Percentiles rank a stretch among this genome's conserved stretches.
phyloP scores from a whole-genome alignment of 2,329 filamentous ascomycete genomes.

The Juglanconis oblonga region DNA sequence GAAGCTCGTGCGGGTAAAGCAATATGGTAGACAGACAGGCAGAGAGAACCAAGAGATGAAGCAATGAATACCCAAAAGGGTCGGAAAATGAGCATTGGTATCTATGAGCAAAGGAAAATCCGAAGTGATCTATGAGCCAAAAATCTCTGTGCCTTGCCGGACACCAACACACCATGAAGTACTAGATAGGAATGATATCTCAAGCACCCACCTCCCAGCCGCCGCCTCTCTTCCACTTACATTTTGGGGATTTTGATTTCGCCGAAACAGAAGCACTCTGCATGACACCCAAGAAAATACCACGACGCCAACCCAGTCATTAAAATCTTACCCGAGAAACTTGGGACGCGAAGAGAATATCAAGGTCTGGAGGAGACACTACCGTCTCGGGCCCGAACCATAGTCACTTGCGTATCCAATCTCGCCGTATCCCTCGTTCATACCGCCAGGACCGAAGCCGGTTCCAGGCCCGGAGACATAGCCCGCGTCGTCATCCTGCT shows the following conservation, averaged over 20 bases:
- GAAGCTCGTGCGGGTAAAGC: background rate
- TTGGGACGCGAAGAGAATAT: background rate
- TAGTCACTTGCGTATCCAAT: conserved; percentile 54
- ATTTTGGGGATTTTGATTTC: too few species aligned
- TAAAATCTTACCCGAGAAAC: background rate
- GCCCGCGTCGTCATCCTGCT: conserved; percentile 69
- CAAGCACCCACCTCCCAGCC: too few species aligned
- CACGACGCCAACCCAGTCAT: too few species aligned
- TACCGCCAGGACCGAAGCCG: conserved; percentile 54
- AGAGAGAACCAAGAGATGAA: background rate
- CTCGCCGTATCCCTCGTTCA: conserved; percentile 54
- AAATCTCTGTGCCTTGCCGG: background rate
- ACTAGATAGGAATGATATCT: too few species aligned
- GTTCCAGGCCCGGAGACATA: conserved; percentile 63
- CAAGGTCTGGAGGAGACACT: background rate
- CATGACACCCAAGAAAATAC: too few species aligned
- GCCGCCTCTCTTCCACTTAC: too few species aligned
- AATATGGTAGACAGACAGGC: background rate
- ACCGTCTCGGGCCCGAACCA: conserved; percentile 35
- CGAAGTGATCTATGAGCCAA: background rate
- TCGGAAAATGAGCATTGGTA: conserved; percentile 6
- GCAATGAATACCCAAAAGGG: background rate
- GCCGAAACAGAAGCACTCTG: too few species aligned
- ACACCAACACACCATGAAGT: background rate
- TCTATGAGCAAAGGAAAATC: background rate